Percentiles rank a stretch among this genome's conserved stretches.
Evolutionary conservation across 75 land plant genomes (phyloP).

Genomic region (Chamaecyparis obtusa): DNA sequence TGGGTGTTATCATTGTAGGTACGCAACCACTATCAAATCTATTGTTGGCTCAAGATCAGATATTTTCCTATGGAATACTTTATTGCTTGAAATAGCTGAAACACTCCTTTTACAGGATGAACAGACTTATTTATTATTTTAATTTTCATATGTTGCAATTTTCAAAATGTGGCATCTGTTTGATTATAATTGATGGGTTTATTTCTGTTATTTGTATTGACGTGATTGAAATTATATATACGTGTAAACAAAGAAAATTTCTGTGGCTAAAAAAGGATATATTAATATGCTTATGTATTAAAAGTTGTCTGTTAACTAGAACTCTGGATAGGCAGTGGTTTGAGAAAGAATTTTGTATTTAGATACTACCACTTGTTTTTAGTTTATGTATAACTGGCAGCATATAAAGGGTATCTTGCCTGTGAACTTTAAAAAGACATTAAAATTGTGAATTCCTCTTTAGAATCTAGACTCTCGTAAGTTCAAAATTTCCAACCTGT

Average conservation of each 20-base stretch:
- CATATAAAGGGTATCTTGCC: background rate
- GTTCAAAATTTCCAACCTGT: background rate
- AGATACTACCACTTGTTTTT: background rate
- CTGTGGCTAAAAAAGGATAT: background rate
- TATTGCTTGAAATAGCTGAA: background rate
- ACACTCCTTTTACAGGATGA: background rate
- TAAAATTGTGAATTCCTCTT: background rate
- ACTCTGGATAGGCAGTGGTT: background rate
- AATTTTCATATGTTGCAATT: background rate
- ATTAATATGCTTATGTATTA: background rate
- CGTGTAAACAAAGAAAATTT: background rate
- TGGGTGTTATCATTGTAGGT: constrained; percentile 95
- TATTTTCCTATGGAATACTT: background rate
- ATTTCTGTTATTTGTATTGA: background rate
- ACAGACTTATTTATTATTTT: background rate
- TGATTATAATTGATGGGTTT: background rate
- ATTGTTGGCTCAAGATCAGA: background rate
- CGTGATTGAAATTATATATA: background rate
- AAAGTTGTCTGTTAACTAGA: background rate
- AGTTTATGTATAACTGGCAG: background rate
- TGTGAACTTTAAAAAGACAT: background rate
- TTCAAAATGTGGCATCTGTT: background rate
- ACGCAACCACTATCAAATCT: constrained; percentile 14
- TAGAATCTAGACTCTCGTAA: background rate
- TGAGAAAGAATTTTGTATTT: background rate